Evolutionary conservation across 257 asterid genomes (phyloP), one percentile per base, ranked within the genome.

Genomic region (Ilex asprella): DNA sequence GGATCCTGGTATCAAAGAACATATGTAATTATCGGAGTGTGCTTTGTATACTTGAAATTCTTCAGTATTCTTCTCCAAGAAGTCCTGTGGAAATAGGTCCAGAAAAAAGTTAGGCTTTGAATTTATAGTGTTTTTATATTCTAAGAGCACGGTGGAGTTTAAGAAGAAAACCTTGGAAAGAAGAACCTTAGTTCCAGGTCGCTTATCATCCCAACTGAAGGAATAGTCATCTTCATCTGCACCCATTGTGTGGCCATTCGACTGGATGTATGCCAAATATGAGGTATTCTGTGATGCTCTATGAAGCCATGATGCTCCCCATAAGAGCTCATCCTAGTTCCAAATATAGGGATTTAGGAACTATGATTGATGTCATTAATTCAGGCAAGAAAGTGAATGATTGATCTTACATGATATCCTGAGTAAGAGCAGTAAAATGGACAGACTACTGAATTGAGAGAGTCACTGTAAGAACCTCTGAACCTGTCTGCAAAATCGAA

Each of bases 271-370:
- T 41, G 73, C 16, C 75, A 84, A 66, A 59, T 85, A 90, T 0
- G 86, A 72, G 39, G 68, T 15, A 52, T 87, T 51, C 44, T 66
- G 49, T 3, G 97, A 77, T 51, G 97, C 97, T 75, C 71, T 69
- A 10, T 87, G 90, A 56, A 91, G 83, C 97, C 97, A 91, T 9
- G 97, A 84, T 27, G 97, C 97, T 63, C 87, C 96, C 97, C 97
- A 91, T 62, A 87, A 39, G 29, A 91, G 83, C 78, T 91, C 97
- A 56, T 91, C 97, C 97, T 90, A 71, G 52, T 55, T 31, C 6
- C 64, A 27, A 32, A 58, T 10, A 16, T 39, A 27, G 12, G 29
- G 12, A 29, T 54, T 49, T 7, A 29, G 10, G 52, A 46, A 11
- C 52, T 5, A 46, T 46, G 52, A 14, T 2, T 46, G 52, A 46